Conservation (phyloP, 106 monocot genomes). For the Allium sativum region DNA sequence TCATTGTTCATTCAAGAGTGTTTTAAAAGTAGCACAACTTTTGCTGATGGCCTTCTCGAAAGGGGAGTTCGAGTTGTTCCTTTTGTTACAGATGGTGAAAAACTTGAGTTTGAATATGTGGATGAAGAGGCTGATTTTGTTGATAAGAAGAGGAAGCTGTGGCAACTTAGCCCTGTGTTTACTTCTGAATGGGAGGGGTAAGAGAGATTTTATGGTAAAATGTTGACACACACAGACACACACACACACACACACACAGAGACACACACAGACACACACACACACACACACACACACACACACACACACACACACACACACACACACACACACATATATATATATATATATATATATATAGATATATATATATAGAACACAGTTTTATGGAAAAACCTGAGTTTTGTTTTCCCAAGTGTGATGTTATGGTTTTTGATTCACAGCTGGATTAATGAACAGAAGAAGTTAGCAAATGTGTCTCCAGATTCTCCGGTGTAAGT, state of each 20-base stretch:
- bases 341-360: too few relatives aligned
- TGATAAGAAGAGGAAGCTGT: constrained; percentile 46
- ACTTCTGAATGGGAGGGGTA: constrained; percentile 75
- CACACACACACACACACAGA: too few relatives aligned
- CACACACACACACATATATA: too few relatives aligned
- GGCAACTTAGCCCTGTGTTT: constrained; percentile 75
- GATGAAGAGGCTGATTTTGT: constrained; percentile 17
- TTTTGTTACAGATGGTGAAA: constrained; percentile 51
- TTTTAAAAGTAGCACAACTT: constrained; percentile 55
- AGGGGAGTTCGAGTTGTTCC: constrained; percentile 78
- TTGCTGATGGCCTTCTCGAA: constrained; percentile 51
- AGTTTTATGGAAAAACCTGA: too few relatives aligned
- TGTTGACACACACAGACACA: too few relatives aligned
- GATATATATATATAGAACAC: too few relatives aligned
- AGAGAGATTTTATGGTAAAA: constrained; percentile 16
- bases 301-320: too few relatives aligned
- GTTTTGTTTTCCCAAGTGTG: too few relatives aligned
- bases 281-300: too few relatives aligned
- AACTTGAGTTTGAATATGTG: constrained; percentile 32
- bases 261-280: too few relatives aligned
- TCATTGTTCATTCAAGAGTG: constrained; percentile 54
- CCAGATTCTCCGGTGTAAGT: constrained; percentile 86
- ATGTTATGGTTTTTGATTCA: neutral
- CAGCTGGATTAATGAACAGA: constrained; percentile 94
- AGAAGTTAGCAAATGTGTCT: constrained; percentile 72